Base-by-base conservation (phyloP, 805 yeast species). In the Yarrowia bubula region DNA sequence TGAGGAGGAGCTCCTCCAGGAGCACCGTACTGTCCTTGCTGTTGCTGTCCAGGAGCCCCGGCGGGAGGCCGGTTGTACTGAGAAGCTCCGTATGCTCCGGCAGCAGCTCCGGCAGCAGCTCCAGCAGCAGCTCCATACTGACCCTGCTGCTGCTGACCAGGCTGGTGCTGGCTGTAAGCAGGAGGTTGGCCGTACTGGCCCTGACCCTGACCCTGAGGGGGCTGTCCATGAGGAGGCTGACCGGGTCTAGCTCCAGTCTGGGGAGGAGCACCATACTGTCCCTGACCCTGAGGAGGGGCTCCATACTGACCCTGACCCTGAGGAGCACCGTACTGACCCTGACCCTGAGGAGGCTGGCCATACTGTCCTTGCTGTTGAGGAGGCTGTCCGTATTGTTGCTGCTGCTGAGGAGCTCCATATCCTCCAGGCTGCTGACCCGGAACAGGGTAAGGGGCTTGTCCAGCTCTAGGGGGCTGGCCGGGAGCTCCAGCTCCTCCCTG, bases 191-290 rank as follows among this genome's bases (percentile, higher is more conserved):
- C 48, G 46, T 58, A 61, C 41, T 44, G 70, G 18, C 44, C 62
- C 31, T 48, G 35, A 4, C 35, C 51, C 51, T 31, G 51, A 2
- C 32, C 35, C 31, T 43, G 65, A 35, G 65, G 65, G 13, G 63
- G 38, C n/a, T 46, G 61, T 10, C 65, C 58, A 10, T 64, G 42
- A 39, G 48, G 65, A 31, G 67, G 66, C 10, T 69, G 70, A 3
- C 11, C 13, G 28, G 28, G 28, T 22, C 44, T 50, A 63, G 37
- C 67, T 64, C 8, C 67, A 68, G 8, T 28, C 18, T 46, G 50
- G 28, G 50, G 50, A 31, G 55, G 55, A 3, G 6, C 22, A 17
- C 57, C 57, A 11, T 50, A 50, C 43, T 38, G 44, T 4, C 58
- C 43, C 41, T 35, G 57, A n/a, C n/a, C n/a, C 5, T 28, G 28